phyloP scores from a whole-genome alignment of 2,329 filamentous ascomycete genomes.

The Tolypocladium endophyticum region DNA sequence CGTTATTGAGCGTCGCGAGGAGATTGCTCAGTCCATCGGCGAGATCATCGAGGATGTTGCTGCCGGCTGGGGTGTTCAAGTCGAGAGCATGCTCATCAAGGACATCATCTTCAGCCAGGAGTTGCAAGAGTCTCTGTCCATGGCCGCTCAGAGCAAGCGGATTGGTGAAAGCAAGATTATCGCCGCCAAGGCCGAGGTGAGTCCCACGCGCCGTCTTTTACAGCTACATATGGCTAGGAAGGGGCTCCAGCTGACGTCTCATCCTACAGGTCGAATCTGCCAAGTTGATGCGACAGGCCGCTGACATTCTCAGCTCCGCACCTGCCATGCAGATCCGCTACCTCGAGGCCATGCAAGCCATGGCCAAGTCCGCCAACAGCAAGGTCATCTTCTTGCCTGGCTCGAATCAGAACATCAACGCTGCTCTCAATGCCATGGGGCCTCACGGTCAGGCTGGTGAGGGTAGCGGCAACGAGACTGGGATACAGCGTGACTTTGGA shows the following conservation, averaged over 20 bases:
- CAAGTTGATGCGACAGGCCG: slow-evolving; percentile 86
- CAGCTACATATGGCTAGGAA: not conserved
- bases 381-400: slow-evolving; percentile 80
- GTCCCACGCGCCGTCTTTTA: not conserved
- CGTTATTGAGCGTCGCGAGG: slow-evolving; percentile 95
- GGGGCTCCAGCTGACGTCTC: not conserved
- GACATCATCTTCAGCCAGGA: slow-evolving; percentile 97
- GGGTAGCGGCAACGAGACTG: slow-evolving; percentile 26
- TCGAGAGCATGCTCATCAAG: slow-evolving; percentile 98
- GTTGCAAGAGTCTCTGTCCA: slow-evolving; percentile 89
- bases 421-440: slow-evolving; percentile 32
- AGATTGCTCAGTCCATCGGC: slow-evolving; percentile 87
- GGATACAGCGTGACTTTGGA: slow-evolving; percentile 38
- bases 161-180: slow-evolving; percentile 99
- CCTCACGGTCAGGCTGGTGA: slow-evolving; percentile 25
- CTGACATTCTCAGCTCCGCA: slow-evolving; percentile 82
- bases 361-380: slow-evolving; percentile 87
- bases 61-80: slow-evolving; percentile 84
- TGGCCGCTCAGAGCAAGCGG: slow-evolving; percentile 97
- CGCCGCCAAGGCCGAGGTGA: slow-evolving; percentile 76
- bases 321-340: slow-evolving; percentile 98
- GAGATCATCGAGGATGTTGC: slow-evolving; percentile 98
- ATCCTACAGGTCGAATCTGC: slow-evolving; percentile 64
- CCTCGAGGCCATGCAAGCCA: slow-evolving; percentile 95
- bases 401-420: slow-evolving; percentile 42